Evolutionary conservation across 768 basidiomycete species (phyloP), one percentile per base, ranked within the genome.

Genomic region (Russula virescens): DNA sequence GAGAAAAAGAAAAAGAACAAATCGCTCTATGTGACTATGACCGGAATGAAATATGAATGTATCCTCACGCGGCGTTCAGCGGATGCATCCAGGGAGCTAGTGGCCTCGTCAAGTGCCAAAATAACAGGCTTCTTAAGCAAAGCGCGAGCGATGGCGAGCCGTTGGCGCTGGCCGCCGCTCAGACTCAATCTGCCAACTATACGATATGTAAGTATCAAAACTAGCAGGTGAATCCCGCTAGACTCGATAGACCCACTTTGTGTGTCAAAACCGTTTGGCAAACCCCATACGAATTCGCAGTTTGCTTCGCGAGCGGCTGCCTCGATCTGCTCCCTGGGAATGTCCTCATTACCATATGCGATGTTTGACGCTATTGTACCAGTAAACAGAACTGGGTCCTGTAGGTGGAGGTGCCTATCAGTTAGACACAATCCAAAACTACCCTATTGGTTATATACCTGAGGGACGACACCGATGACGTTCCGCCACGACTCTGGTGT

Each of bases 311-410:
- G 80, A 0, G 94, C 95, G 0, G 93, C 95, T 31, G 85, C 77
- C 72, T 97, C 92, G 23, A 98, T 90, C 62, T 96, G 84, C 66
- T 86, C 85, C 23, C 89, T 80, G 0, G 91, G 90, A 0, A 85
- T 91, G 21, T 81, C 75, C 10, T 83, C 79, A 53, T 87, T 82
- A 2, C 95, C 95, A 69, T 90, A 98, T 0, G 94, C 88, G 65
- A 96, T 98, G 69, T 98, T 98, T 2, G 91, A 89, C 2, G 93
- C 93, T 55, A 98, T 95, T 0, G 94, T 96, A 2, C 94, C 93
- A 2, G 89, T 88, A 74, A 97, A 97, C 31, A 97, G 74, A 2
- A 94, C 84, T 0, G 94, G 92, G 65, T 96, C 94, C 77, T 80
- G 47, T 18, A 43, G 13, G 8, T 14, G 1, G 19, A 38, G n/a